Conservation (phyloP, 768 basidiomycete species). For the Pholiota molesta region DNA sequence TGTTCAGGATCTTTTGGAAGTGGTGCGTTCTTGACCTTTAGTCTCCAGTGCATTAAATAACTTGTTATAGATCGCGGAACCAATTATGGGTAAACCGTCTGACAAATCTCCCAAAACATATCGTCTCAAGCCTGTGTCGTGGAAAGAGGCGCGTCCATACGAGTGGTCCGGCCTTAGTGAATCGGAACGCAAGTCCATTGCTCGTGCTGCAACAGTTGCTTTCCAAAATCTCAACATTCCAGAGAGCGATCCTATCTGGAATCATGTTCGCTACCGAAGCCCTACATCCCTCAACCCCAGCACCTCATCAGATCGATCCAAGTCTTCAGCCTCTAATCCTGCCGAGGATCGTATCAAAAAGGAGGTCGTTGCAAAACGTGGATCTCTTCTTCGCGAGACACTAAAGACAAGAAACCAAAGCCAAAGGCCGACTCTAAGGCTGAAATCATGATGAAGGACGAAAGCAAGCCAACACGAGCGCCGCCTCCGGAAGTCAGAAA, state of each 20-base stretch:
- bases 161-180: slow-evolving; percentile 58
- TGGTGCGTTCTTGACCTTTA: slow-evolving; percentile 36
- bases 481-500: neutral
- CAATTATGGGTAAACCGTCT: slow-evolving; percentile 35
- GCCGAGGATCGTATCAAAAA: slow-evolving; percentile 13
- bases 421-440: slow-evolving; percentile 42
- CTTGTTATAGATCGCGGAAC: slow-evolving; percentile 53
- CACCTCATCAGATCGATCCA: slow-evolving; percentile 17
- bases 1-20: slow-evolving; percentile 49
- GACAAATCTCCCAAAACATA: slow-evolving; percentile 44
- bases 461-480: slow-evolving; percentile 36
- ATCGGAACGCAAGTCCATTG: slow-evolving; percentile 49
- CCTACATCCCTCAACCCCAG: slow-evolving; percentile 15
- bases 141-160: slow-evolving; percentile 73
- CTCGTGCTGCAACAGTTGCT: slow-evolving; percentile 51
- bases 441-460: slow-evolving; percentile 52
- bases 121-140: slow-evolving; percentile 56
- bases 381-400: slow-evolving; percentile 48
- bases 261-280: slow-evolving; percentile 43
- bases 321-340: slow-evolving; percentile 7
- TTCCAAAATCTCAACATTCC: slow-evolving; percentile 57
- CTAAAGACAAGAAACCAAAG: slow-evolving; percentile 49
- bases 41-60: slow-evolving; percentile 1
- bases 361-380: slow-evolving; percentile 44
- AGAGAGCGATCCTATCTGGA: slow-evolving; percentile 66